phyloP scores from a whole-genome alignment of 2,329 filamentous ascomycete species.

The Zarea fungicola region DNA sequence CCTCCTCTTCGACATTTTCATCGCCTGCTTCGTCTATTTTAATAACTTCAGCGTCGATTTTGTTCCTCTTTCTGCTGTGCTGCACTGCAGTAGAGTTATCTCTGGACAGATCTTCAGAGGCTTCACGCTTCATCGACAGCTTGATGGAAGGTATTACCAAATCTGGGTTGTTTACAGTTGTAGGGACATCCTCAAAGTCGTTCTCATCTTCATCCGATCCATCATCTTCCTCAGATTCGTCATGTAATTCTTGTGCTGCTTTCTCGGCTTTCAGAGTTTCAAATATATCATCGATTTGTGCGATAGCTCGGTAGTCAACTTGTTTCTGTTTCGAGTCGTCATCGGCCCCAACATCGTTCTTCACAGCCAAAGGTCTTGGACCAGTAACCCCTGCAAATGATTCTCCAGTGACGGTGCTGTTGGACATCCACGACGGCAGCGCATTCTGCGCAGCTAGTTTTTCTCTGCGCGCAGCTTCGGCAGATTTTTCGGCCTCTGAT shows the following conservation, averaged over 20 bases:
- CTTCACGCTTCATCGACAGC: conserved; percentile 28
- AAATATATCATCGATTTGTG: conserved; percentile 63
- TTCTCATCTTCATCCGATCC: conserved; percentile 39
- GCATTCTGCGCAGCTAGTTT: conserved; percentile 64
- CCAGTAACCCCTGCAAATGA: conserved; percentile 41
- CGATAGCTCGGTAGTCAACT: conserved; percentile 46
- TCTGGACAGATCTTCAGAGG: conserved; percentile 22
- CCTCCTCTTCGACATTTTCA: conserved; percentile 34
- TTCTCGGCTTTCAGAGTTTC: conserved; percentile 59
- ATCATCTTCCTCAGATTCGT: conserved; percentile 27
- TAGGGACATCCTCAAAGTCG: conserved; percentile 48
- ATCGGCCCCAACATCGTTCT: conserved; percentile 42
- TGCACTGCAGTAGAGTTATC: conserved; percentile 33
- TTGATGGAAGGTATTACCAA: conserved; percentile 26
- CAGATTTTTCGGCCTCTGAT: conserved; percentile 60
- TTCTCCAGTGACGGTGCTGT: conserved; percentile 62
- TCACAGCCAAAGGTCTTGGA: conserved; percentile 22
- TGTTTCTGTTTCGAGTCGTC: conserved; percentile 34
- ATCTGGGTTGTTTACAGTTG: conserved; percentile 27
- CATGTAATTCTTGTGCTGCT: conserved; percentile 36
- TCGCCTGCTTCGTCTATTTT: conserved; percentile 44
- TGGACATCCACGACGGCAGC: conserved; percentile 65
- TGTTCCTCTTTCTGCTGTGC: conserved; percentile 54
- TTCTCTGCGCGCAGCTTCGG: conserved; percentile 60
- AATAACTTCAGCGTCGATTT: conserved; percentile 49